Evolutionary conservation across 1,284 basidiomycete genomes (phyloP).

Genomic region (Malassezia sp.): DNA sequence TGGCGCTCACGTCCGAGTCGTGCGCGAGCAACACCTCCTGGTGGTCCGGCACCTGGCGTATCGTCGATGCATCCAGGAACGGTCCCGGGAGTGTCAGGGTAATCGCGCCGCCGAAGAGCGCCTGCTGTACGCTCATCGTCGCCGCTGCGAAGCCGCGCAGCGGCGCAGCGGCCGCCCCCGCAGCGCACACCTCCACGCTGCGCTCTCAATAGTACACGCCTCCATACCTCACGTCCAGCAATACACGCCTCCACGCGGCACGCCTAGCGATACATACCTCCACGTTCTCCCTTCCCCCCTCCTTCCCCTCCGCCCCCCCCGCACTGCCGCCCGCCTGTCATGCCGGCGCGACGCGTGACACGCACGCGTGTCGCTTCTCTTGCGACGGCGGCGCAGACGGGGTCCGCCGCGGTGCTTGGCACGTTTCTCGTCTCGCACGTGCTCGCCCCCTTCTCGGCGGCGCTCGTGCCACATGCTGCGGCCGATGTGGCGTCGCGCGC

Average conservation of each 20-base stretch:
- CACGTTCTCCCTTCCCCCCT: no score
- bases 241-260: no score
- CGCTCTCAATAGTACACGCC: no score
- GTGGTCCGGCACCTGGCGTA: slow-evolving; percentile 89
- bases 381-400: slow-evolving; percentile 8
- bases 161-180: no score
- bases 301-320: no score
- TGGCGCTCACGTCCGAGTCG: slow-evolving; percentile 61
- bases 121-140: not conserved
- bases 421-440: slow-evolving; percentile 18
- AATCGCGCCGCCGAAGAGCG: slow-evolving; percentile 15
- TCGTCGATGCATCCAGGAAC: slow-evolving; percentile 52
- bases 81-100: slow-evolving; percentile 1
- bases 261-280: no score
- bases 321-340: no score
- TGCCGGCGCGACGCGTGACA: no score
- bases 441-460: slow-evolving; percentile 20
- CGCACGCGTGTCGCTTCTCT: not conserved
- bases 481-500: slow-evolving; percentile 8
- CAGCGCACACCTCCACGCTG: no score
- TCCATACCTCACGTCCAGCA: no score
- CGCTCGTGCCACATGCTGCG: slow-evolving; percentile 4
- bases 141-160: not conserved
- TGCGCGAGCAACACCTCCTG: slow-evolving; percentile 84
- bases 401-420: slow-evolving; percentile 8